Evolutionary conservation across 495 filamentous ascomycete species (phyloP), one percentile per base, ranked within the genome.

Genomic region (Monascus purpureus): DNA sequence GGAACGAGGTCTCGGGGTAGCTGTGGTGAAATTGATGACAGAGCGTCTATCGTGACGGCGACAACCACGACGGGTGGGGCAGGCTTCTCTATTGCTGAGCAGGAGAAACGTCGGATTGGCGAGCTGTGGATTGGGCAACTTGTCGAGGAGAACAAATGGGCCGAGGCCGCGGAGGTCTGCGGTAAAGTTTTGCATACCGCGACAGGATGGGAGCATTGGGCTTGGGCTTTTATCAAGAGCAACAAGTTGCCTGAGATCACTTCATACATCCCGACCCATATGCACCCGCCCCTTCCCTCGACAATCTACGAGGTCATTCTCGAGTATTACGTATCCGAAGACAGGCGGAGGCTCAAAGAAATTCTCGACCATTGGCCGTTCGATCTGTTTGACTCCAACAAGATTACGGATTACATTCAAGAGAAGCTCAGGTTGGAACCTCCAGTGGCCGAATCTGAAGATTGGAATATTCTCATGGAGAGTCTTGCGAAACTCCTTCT

Each of bases 61-160:
- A 57, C 52, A 33, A 70, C 49, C 4, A 54, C 57, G 2, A 54
- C 53, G 16, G 57, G 52, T 34, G 49, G 51, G 12, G 41, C 49
- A 1, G 40, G 45, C 6, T 56, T 67, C 32, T 76, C 80, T 8
- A 69, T 77, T 0, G 75, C 77, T 0, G 80, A 92, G 33, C 85
- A 81, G 40, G 90, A 97, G 46, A 97, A 96, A 51, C 73, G 82
- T 15, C 72, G 81, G 8, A 80, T 97, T 41, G 90, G 90, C 14
- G 92, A 94, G 46, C 65, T 84, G 3, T 97, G 90, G 90, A 57
- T 95, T 29, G 75, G 87, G 27, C 82, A 93, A 40, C 69, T 93
- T 16, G 65, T 93, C 25, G 62, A 73, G 4, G 63, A 68, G 1
- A 64, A 67, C 8, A 67, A 86, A 32, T 97, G 92, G 92, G 45